phyloP scores from a whole-genome alignment of 2,329 filamentous ascomycete genomes.

The Xylariales sp. region DNA sequence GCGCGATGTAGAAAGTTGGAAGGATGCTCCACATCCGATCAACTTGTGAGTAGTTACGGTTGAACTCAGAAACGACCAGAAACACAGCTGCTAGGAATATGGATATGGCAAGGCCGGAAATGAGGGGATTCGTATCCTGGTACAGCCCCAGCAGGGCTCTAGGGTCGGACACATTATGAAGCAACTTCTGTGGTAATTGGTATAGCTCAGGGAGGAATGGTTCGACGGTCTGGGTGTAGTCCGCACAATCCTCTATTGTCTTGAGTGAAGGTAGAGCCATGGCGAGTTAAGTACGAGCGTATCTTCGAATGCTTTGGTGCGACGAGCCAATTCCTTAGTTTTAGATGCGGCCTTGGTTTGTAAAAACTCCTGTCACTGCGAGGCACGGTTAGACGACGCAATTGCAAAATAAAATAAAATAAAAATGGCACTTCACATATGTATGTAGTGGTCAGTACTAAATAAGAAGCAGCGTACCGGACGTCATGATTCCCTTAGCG shows the following conservation, averaged over 20 bases:
- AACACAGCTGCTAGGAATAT: constrained; percentile 68
- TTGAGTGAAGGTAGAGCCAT: constrained; percentile 73
- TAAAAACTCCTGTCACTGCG: too few relatives aligned
- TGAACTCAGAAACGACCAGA: constrained; percentile 74
- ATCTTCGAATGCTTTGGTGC: too few relatives aligned
- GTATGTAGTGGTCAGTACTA: too few relatives aligned
- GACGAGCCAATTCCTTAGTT: too few relatives aligned
- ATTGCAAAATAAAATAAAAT: too few relatives aligned
- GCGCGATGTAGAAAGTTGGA: constrained; percentile 79
- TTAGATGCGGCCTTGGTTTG: too few relatives aligned
- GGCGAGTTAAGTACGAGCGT: too few relatives aligned
- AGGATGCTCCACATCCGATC: constrained; percentile 90
- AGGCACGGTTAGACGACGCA: too few relatives aligned
- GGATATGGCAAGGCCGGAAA: constrained; percentile 69
- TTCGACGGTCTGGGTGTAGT: constrained; percentile 69
- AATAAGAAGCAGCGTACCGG: too few relatives aligned
- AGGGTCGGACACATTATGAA: constrained; percentile 55
- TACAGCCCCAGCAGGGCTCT: constrained; percentile 69
- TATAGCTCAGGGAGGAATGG: constrained; percentile 70
- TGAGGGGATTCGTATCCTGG: constrained; percentile 77
- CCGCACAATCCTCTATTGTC: constrained; percentile 68
- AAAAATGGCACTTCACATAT: too few relatives aligned
- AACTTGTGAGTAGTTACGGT: constrained; percentile 94
- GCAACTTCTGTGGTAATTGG: constrained; percentile 61
- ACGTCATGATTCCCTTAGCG: too few relatives aligned